These are phyloP conservation scores for Albugo candida DNA, from an alignment of 352 stramenopile species.

Conservation along the genomic window DNA sequence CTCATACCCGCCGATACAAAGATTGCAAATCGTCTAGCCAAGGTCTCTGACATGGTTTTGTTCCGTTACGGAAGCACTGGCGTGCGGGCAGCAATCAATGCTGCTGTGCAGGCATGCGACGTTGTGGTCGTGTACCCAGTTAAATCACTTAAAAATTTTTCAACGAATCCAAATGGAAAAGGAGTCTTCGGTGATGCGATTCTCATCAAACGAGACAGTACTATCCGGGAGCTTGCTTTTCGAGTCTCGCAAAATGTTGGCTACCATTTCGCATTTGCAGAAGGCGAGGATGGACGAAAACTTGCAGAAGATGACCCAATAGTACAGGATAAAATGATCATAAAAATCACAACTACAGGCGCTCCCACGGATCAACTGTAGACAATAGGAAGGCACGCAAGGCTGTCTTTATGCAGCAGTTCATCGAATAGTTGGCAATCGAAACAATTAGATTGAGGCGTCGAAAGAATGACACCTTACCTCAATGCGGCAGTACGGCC, in stretches of 20 bases:
- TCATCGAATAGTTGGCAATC: too few species aligned
- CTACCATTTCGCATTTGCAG: constrained; percentile 58
- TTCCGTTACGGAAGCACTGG: constrained; percentile 77
- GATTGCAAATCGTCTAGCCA: constrained; percentile 56
- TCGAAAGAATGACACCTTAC: too few species aligned
- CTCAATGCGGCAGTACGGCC: too few species aligned
- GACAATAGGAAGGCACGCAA: too few species aligned
- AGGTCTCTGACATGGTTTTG: constrained; percentile 80
- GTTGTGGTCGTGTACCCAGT: constrained; percentile 72
- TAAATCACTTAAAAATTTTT: constrained; percentile 73
- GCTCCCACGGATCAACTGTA: too few species aligned
- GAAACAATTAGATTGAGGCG: too few species aligned
- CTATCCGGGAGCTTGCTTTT: constrained; percentile 54
- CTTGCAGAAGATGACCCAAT: constrained; percentile 57
- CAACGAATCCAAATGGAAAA: constrained; percentile 29
- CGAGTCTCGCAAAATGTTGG: constrained; percentile 46
- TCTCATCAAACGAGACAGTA: constrained; percentile 51
- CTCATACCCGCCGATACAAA: constrained; percentile 63
- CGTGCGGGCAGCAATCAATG: constrained; percentile 72
- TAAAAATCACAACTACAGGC: constrained; percentile 24
- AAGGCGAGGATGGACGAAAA: constrained; percentile 57
- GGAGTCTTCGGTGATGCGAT: constrained; percentile 62
- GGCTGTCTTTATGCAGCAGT: too few species aligned
- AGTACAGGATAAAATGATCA: constrained; percentile 16
- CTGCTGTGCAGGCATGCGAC: constrained; percentile 61